phyloP scores from a whole-genome alignment of 169 alveolate genomes.

The Amoebophrya sp. region DNA sequence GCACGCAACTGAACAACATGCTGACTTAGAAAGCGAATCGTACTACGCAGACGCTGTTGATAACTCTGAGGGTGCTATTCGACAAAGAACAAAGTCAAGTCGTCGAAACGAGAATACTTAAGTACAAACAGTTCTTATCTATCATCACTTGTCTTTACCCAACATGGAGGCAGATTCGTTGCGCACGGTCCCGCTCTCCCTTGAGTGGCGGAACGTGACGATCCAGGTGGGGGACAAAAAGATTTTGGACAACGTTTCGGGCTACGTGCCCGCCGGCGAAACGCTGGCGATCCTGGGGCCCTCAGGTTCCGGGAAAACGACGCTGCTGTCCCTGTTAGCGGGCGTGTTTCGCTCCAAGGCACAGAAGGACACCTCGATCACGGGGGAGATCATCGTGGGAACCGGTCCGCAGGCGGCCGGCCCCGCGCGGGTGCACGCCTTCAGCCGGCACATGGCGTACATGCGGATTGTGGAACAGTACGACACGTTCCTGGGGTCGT shows the following conservation, averaged over 20 bases:
- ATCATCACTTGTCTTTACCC: no score
- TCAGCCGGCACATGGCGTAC: neutral
- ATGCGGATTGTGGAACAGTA: neutral
- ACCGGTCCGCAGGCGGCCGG: neutral
- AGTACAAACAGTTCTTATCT: no score
- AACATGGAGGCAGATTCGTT: no score
- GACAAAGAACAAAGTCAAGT: no score
- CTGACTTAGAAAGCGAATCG: no score
- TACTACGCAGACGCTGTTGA: no score
- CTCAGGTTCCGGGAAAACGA: neutral
- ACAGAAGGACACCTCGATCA: neutral
- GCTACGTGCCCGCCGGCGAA: neutral
- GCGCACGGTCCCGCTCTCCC: neutral
- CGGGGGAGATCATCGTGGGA: neutral
- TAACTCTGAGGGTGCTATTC: no score
- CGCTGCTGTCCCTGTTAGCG: neutral
- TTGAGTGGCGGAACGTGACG: conserved; percentile 8
- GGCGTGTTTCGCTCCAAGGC: neutral
- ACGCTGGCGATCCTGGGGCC: neutral
- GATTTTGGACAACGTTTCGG: neutral
- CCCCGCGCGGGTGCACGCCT: neutral
- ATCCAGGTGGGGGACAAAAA: neutral
- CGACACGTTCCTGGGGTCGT: conserved; percentile 14
- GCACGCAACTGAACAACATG: no score
- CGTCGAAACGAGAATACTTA: no score